Percentiles rank a stretch among this genome's conserved stretches.
Conservation (phyloP, 2,329 filamentous ascomycete species). For the Hypoxylon sp. region DNA sequence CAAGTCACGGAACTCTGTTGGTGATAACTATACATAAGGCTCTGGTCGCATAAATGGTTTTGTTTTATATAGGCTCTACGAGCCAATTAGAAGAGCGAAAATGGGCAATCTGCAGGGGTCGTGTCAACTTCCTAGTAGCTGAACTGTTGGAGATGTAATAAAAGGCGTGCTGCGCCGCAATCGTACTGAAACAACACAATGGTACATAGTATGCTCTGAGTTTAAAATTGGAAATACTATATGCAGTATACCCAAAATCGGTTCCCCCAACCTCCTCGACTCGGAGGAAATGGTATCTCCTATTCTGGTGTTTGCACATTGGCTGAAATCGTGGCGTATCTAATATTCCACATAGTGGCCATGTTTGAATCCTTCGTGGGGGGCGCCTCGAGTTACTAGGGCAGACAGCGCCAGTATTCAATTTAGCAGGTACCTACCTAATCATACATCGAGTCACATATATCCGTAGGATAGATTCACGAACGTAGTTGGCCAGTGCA, state of each 20-base stretch:
- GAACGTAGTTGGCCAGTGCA: too few relatives aligned
- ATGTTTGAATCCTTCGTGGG: too few relatives aligned
- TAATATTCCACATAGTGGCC: too few relatives aligned
- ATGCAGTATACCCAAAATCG: background rate
- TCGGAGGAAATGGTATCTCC: background rate
- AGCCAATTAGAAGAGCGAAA: background rate
- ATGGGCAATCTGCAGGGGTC: background rate
- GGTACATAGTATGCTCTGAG: background rate
- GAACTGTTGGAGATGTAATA: background rate
- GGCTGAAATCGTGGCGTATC: too few relatives aligned
- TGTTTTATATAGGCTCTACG: background rate
- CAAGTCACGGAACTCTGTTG: background rate
- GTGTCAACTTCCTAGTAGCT: background rate
- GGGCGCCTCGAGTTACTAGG: too few relatives aligned
- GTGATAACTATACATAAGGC: background rate
- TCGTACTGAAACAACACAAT: background rate
- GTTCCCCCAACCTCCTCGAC: background rate
- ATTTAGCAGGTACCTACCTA: too few relatives aligned
- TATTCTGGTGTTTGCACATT: background rate
- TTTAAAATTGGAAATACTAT: background rate
- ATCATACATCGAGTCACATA: too few relatives aligned
- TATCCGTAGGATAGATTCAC: too few relatives aligned
- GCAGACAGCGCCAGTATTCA: too few relatives aligned
- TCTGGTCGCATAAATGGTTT: background rate
- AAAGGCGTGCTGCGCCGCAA: conserved; percentile 1